Percentiles rank a stretch among this genome's conserved stretches.
phyloP scores from a whole-genome alignment of 768 basidiomycete genomes.

The Pleurotus cornucopiae region DNA sequence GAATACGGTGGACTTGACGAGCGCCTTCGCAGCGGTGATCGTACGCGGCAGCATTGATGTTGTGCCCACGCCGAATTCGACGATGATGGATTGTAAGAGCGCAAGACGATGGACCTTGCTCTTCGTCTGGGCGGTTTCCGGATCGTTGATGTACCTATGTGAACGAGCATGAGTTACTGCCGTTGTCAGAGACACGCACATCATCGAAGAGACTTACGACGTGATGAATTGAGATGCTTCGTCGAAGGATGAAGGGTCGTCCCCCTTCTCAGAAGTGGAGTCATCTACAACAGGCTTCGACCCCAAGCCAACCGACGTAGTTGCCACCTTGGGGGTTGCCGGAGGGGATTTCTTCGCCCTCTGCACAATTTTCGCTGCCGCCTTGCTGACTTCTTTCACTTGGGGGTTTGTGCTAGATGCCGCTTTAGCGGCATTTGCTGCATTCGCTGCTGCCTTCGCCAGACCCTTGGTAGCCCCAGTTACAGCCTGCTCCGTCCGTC shows the following conservation, averaged over 20 bases:
- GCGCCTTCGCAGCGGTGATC: conserved; percentile 61
- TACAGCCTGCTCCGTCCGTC: too few relatives aligned
- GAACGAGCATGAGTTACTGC: too few relatives aligned
- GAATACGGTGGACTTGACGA: conserved; percentile 63
- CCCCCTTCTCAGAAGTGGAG: conserved; percentile 18
- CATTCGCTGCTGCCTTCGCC: too few relatives aligned
- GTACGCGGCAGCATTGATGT: conserved; percentile 51
- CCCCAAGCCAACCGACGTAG: conserved; percentile 20
- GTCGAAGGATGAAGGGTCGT: conserved; percentile 41
- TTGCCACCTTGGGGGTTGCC: too few relatives aligned
- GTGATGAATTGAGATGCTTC: conserved; percentile 60
- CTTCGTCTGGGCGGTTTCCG: conserved; percentile 25
- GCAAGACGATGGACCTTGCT: conserved; percentile 47
- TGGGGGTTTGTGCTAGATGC: too few relatives aligned
- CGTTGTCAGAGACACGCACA: too few relatives aligned
- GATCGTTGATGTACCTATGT: conserved; percentile 44
- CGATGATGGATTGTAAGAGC: conserved; percentile 68
- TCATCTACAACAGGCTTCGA: conserved; percentile 47
- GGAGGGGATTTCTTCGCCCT: too few relatives aligned
- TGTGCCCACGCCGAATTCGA: conserved; percentile 58
- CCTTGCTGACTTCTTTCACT: too few relatives aligned
- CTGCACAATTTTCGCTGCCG: not conserved
- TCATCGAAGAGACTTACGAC: conserved; percentile 38
- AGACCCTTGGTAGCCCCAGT: too few relatives aligned
- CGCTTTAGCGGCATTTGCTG: too few relatives aligned